Evolutionary conservation across 441 rosid species (phyloP), one percentile per base, ranked within the genome.

Genomic region (Adansonia gregorii): DNA sequence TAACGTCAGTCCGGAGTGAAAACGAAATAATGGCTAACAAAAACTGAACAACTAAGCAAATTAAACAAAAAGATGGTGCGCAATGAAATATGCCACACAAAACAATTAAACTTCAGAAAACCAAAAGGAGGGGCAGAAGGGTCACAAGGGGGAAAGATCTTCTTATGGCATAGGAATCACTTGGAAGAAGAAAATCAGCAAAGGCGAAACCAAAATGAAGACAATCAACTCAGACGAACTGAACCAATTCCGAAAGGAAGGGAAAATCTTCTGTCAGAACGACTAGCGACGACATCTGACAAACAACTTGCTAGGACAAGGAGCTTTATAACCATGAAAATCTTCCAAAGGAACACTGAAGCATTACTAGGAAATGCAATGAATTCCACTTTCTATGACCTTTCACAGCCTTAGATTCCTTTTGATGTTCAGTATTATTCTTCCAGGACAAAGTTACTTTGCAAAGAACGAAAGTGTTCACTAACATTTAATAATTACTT

Each of bases 91-190:
- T 20, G 66, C 72, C 52, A 67, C 71, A 67, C 51, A 11, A 54
- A 76, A 22, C 27, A 55, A 55, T 63, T 49, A 75, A 35, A 61
- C 43, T 61, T 74, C 46, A 48, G n/a, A 74, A 74, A 48, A 61
- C 22, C 71, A 74, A n/a, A 60, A 61, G 24, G 2, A 6, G 35
- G 9, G 22, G 20, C 15, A 15, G 9, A 48, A 48, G 51, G 11
- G 17, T 11, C 31, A 63, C 1, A 3, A 8, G 58, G 43, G 12
- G 15, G 20, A 2, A 65, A 17, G 51, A 8, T 59, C 52, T 73
- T 11, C 14, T 27, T 39, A 22, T 52, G 19, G 2, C 7, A 55
- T 5, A 52, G 54, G 45, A 72, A 54, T 46, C 27, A 12, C 46
- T 76, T 35, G 48, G 60, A 76, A 63, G 43, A 35, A 3, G 39